A percentile compares a stretch with the other conserved stretches of the same genome.
These are phyloP conservation scores for Gossypium turneri DNA, from an alignment of 345 rosid species.

Conservation along the genomic window DNA sequence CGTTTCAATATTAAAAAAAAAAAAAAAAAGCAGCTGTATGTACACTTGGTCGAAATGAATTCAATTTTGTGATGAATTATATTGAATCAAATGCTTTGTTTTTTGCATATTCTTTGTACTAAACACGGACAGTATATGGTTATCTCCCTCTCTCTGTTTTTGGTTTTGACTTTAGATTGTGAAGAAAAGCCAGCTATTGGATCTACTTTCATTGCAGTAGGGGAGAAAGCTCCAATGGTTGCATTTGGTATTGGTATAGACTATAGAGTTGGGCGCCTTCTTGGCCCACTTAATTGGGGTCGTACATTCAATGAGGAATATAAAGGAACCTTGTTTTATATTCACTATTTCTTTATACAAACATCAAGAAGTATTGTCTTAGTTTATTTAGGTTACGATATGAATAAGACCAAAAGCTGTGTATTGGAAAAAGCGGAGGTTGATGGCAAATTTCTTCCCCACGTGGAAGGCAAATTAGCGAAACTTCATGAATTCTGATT, in stretches of 20 bases:
- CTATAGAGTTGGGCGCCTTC: not conserved
- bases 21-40: not conserved
- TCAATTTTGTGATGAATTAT: not conserved
- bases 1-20: constrained; percentile 11
- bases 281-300: not conserved
- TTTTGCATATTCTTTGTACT: not conserved
- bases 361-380: no score
- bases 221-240: not conserved
- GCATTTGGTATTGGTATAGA: not conserved
- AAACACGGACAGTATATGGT: no score
- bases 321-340: not conserved
- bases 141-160: not conserved
- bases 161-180: constrained; percentile 6
- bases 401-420: not conserved
- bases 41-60: constrained; percentile 7
- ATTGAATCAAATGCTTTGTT: not conserved
- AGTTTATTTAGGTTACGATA: no score
- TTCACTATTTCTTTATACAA: not conserved
- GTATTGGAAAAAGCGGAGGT: not conserved
- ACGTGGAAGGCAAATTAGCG: not conserved
- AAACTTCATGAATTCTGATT: not conserved
- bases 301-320: not conserved
- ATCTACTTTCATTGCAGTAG: not conserved
- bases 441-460: not conserved
- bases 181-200: constrained; percentile 5